phyloP scores from a whole-genome alignment of 169 alveolate genomes.

The Cryptosporidium muris region DNA sequence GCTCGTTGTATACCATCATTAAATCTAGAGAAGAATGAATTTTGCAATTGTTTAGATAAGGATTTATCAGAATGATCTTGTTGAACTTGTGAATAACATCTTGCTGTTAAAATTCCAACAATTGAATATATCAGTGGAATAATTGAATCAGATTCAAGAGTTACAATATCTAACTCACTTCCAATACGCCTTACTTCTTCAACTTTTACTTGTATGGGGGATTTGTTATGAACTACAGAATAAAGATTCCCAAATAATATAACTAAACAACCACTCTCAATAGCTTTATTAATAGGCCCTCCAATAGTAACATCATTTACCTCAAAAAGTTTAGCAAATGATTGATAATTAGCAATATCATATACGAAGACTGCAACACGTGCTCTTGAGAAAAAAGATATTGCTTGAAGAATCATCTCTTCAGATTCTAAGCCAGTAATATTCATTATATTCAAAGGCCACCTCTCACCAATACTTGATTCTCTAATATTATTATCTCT shows the following conservation, averaged over 20 bases:
- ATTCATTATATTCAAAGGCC: constrained; percentile 63
- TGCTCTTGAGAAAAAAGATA: constrained; percentile 32
- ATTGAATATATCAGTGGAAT: constrained; percentile 32
- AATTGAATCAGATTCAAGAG: constrained; percentile 51
- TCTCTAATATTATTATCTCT: constrained; percentile 22
- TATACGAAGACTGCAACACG: constrained; percentile 54
- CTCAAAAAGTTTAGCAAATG: constrained; percentile 3
- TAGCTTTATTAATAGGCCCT: constrained; percentile 5
- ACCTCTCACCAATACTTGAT: constrained; percentile 57
- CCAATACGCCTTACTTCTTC: constrained; percentile 40
- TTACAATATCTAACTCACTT: constrained; percentile 31
- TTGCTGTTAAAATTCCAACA: constrained; percentile 47
- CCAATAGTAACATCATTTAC: background rate
- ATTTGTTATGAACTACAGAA: constrained; percentile 32
- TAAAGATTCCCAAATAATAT: constrained; percentile 40
- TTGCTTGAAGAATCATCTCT: constrained; percentile 28
- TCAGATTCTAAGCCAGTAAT: constrained; percentile 20
- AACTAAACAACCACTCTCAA: constrained; percentile 44
- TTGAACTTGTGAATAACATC: constrained; percentile 1
- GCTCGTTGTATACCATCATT: constrained; percentile 57
- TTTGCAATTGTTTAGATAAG: constrained; percentile 1
- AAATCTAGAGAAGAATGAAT: constrained; percentile 44
- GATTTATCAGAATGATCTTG: background rate
- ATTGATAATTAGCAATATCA: constrained; percentile 26
- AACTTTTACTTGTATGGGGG: constrained; percentile 9